Evolutionary conservation across 2,329 filamentous ascomycete species (phyloP).

Genomic region (Paecilomyces variotii): DNA sequence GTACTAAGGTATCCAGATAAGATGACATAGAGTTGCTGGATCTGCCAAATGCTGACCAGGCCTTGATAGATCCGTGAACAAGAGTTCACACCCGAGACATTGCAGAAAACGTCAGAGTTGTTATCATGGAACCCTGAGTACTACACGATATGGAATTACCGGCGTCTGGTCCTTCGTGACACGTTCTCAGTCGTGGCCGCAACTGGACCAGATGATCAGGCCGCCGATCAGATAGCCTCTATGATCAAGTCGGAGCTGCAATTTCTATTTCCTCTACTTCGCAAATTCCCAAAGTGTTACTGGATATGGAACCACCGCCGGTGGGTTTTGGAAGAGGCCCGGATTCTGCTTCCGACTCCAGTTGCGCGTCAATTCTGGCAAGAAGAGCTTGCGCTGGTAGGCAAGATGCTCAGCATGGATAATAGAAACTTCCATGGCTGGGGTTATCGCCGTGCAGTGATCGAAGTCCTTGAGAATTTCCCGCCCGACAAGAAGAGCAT

Average conservation of each 20-base stretch:
- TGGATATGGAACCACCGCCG: conserved; percentile 98
- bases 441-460: conserved; percentile 77
- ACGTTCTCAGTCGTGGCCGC: conserved; percentile 39
- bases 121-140: conserved; percentile 41
- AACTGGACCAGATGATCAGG: conserved; percentile 21
- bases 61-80: conserved; percentile 27
- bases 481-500: conserved; percentile 48
- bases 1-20: conserved; percentile 47
- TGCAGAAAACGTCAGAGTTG: conserved; percentile 37
- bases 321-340: conserved; percentile 72
- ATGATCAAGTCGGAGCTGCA: conserved; percentile 64
- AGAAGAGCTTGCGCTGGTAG: conserved; percentile 71
- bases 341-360: conserved; percentile 50
- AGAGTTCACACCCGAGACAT: conserved; percentile 34
- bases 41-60: not conserved
- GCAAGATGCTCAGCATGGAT: conserved; percentile 82
- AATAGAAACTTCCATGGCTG: conserved; percentile 94
- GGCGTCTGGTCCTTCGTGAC: conserved; percentile 62
- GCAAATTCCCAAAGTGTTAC: conserved; percentile 91
- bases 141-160: conserved; percentile 43
- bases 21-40: not conserved
- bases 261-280: conserved; percentile 76
- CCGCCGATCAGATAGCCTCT: conserved; percentile 38
- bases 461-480: conserved; percentile 62
- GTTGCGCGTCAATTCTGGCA: conserved; percentile 65